Conservation (phyloP, 2,329 filamentous ascomycete species). For the Colletotrichum plurivorum region DNA sequence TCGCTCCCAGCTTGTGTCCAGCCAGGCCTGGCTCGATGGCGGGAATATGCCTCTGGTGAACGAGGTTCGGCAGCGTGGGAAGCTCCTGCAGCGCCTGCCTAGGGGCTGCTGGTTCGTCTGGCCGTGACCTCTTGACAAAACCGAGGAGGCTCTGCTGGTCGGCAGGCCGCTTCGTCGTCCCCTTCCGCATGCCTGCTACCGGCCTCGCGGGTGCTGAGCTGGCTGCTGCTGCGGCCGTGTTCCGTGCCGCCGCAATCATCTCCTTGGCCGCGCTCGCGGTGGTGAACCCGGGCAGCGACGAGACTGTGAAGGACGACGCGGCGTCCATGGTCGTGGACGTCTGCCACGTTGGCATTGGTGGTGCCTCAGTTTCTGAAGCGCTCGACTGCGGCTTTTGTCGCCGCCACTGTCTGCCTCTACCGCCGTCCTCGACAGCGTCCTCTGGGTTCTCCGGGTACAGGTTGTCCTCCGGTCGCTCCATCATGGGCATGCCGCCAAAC, state of each 20-base stretch:
- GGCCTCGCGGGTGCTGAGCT: constrained; percentile 23
- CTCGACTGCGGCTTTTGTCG: constrained; percentile 17
- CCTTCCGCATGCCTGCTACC: constrained; percentile 42
- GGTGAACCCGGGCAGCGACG: constrained; percentile 72
- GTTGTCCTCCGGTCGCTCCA: constrained; percentile 76
- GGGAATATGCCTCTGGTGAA: constrained; percentile 40
- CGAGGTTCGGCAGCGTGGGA: constrained; percentile 37
- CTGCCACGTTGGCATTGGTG: constrained; percentile 21
- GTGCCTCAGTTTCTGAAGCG: constrained; percentile 17
- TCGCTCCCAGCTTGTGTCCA: constrained; percentile 59
- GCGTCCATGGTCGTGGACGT: constrained; percentile 73
- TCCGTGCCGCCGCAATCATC: constrained; percentile 50
- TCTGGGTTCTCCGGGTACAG: constrained; percentile 67
- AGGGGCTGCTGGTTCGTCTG: constrained; percentile 36
- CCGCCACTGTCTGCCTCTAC: constrained; percentile 33
- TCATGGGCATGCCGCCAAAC: constrained; percentile 64
- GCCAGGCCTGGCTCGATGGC: constrained; percentile 50
- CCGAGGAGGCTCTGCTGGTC: constrained; percentile 60
- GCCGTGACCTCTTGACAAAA: constrained; percentile 51
- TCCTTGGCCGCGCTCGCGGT: constrained; percentile 70
- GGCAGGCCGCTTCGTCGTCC: constrained; percentile 50
- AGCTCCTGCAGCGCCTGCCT: constrained; percentile 18
- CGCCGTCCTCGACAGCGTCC: constrained; percentile 32
- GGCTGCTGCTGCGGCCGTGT: constrained; percentile 38
- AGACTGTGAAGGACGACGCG: constrained; percentile 70